Evolutionary conservation across 2,329 filamentous ascomycete species (phyloP).

Genomic region (Ceratocystis destructans): DNA sequence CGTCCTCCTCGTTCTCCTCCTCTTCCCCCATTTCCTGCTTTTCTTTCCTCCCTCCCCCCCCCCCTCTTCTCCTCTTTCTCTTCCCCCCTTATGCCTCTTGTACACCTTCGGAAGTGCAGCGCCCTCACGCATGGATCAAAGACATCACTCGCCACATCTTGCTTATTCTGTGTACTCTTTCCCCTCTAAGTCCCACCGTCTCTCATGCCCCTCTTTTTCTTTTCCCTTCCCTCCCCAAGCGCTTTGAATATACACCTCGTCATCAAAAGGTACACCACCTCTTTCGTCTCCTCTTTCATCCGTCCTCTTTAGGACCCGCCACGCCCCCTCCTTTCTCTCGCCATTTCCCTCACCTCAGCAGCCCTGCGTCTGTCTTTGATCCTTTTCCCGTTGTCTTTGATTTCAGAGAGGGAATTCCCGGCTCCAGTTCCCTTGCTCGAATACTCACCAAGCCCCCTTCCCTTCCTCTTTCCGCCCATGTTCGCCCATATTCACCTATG

Average conservation of each 20-base stretch:
- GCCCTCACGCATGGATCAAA: conserved; percentile 8
- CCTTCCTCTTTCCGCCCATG: neutral
- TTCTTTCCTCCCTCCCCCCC: neutral
- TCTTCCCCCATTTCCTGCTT: neutral
- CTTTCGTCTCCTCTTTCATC: neutral
- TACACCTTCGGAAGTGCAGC: conserved; percentile 5
- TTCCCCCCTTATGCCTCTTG: neutral
- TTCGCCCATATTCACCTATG: no score
- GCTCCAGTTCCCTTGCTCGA: neutral
- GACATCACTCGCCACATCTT: conserved; percentile 16
- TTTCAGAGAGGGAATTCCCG: neutral
- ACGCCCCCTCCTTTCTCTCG: neutral
- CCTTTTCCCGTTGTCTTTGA: neutral
- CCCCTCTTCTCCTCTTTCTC: neutral
- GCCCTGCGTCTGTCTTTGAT: neutral
- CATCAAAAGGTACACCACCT: neutral
- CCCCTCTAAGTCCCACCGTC: neutral
- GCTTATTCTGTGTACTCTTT: conserved; percentile 1
- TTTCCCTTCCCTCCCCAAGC: neutral
- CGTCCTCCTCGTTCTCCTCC: neutral
- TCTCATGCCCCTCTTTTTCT: neutral
- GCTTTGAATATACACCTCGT: neutral
- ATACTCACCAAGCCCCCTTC: neutral
- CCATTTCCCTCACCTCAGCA: neutral
- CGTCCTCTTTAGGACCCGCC: neutral